Conservation (phyloP, 139 green algal species). For the Volvox africanus region DNA sequence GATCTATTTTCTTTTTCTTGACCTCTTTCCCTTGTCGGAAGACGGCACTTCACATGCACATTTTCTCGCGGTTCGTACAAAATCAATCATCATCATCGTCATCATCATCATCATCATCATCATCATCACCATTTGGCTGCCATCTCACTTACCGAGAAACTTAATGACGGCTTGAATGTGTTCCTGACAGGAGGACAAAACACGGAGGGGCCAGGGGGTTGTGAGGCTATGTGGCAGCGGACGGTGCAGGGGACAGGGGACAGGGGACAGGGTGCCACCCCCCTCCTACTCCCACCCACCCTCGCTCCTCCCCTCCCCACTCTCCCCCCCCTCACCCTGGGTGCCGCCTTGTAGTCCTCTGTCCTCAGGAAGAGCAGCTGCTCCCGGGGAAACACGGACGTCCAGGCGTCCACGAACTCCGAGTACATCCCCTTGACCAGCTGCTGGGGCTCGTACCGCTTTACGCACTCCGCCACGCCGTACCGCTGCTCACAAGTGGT, state of each 20-base stretch:
- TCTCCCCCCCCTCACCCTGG: background rate
- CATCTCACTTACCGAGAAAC: slow-evolving; percentile 46
- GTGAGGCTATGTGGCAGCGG: background rate
- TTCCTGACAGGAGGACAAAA: background rate
- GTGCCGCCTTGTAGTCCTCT: slow-evolving; percentile 71
- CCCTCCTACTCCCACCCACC: too few relatives aligned
- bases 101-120: too few relatives aligned
- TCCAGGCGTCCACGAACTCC: slow-evolving; percentile 60
- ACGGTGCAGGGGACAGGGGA: background rate
- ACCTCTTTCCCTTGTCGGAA: too few relatives aligned
- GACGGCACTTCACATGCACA: too few relatives aligned
- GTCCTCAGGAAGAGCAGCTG: slow-evolving; percentile 70
- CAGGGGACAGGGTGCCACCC: background rate
- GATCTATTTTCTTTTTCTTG: too few relatives aligned
- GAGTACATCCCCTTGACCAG: slow-evolving; percentile 62
- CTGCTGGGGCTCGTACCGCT: slow-evolving; percentile 66
- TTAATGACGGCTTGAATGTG: slow-evolving; percentile 63
- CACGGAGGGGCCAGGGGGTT: background rate
- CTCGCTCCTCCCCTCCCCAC: background rate
- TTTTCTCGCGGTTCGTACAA: too few relatives aligned
- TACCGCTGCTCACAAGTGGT: background rate
- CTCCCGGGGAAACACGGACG: slow-evolving; percentile 52
- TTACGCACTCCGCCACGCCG: slow-evolving; percentile 48
- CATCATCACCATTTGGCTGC: too few relatives aligned
- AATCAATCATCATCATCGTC: too few relatives aligned